phyloP scores from a whole-genome alignment of 306 rosid species.

The Heteromeles arbutifolia region DNA sequence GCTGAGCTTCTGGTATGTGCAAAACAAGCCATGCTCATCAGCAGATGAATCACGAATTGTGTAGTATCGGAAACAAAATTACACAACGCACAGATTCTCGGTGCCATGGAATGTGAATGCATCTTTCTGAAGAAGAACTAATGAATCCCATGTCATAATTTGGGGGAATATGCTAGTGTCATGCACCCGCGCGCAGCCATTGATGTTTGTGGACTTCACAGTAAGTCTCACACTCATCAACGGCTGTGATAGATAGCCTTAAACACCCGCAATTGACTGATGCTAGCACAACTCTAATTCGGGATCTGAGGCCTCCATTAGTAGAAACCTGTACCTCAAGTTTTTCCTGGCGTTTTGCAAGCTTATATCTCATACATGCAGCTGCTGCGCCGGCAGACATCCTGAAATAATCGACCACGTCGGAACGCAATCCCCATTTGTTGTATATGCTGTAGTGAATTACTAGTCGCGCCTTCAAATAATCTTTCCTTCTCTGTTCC shows the following conservation, averaged over 20 bases:
- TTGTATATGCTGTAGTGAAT: not conserved
- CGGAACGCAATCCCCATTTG: not conserved
- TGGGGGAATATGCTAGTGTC: too few relatives aligned
- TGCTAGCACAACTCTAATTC: not conserved
- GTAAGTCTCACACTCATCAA: too few relatives aligned
- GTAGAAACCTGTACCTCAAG: conserved; percentile 44
- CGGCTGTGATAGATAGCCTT: too few relatives aligned
- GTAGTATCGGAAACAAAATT: not conserved
- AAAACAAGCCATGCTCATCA: conserved; percentile 10
- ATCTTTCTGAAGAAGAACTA: not conserved
- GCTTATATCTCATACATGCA: conserved; percentile 72
- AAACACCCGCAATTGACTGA: too few relatives aligned
- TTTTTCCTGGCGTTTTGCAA: conserved; percentile 62
- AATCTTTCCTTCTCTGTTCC: conserved; percentile 50
- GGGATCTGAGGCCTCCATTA: not conserved
- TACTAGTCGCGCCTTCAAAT: conserved; percentile 43
- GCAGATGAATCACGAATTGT: not conserved
- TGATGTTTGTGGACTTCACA: too few relatives aligned
- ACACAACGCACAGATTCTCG: not conserved
- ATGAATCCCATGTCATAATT: too few relatives aligned
- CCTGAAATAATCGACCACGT: conserved; percentile 43
- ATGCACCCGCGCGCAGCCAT: too few relatives aligned
- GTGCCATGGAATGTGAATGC: not conserved
- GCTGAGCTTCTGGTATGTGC: conserved; percentile 46
- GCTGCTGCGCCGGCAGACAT: conserved; percentile 47